Evolutionary conservation across 2,329 filamentous ascomycete species (phyloP).

Genomic region (Sarocladiaceae sp.): DNA sequence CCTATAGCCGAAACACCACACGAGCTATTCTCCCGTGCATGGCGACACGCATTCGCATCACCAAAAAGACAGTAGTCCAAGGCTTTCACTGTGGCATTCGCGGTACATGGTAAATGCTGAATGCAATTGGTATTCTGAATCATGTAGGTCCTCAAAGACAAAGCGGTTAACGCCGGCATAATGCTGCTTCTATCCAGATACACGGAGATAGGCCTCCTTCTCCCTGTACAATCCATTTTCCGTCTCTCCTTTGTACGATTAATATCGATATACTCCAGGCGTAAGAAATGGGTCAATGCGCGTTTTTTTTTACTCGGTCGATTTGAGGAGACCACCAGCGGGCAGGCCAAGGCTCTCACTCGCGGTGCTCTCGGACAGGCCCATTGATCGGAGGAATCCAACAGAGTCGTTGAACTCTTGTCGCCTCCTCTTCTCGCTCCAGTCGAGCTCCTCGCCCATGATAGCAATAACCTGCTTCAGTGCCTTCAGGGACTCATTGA

Average conservation of each 20-base stretch:
- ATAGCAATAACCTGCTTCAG: constrained; percentile 65
- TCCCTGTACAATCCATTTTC: too few relatives aligned
- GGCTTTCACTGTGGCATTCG: neutral
- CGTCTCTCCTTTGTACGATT: too few relatives aligned
- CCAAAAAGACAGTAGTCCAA: neutral
- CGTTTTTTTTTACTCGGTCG: constrained; percentile 5
- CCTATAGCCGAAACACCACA: constrained; percentile 7
- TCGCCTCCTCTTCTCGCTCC: constrained; percentile 54
- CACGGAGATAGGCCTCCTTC: neutral
- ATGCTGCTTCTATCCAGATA: constrained; percentile 4
- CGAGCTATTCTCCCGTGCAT: too few relatives aligned
- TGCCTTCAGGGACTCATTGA: constrained; percentile 61
- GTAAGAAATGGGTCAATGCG: too few relatives aligned
- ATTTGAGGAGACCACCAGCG: constrained; percentile 4
- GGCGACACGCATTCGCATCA: too few relatives aligned
- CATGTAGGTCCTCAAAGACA: constrained; percentile 4
- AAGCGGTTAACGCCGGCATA: constrained; percentile 5
- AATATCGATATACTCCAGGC: too few relatives aligned
- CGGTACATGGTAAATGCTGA: neutral
- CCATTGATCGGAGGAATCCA: constrained; percentile 39
- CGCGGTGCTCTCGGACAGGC: constrained; percentile 20
- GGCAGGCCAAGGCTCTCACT: constrained; percentile 15
- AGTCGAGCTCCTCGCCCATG: constrained; percentile 63
- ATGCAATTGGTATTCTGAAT: neutral
- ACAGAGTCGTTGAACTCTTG: constrained; percentile 47